Base-by-base conservation (phyloP, 305 asterid genomes). In the Fraxinus velutina region DNA sequence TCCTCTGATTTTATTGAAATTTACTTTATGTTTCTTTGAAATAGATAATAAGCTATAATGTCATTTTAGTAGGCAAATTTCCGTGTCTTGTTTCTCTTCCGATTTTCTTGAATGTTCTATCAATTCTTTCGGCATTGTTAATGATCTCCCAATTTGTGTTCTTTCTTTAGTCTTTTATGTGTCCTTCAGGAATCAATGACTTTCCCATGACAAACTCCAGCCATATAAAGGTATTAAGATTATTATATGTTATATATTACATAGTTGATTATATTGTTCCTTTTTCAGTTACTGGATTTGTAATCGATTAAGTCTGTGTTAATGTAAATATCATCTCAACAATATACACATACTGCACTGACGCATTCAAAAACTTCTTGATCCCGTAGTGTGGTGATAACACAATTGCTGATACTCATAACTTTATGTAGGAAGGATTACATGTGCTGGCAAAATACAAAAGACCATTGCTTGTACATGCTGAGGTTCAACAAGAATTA, bases 121-220 rank as follows among this genome's bases (percentile, higher is more conserved):
- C 27, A 34, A 60, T 39, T 52, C 5, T 62, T 33, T 24, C 15
- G 75, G 75, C 4, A 64, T 50, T 52, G 22, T 57, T 39, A 75
- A 32, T 39, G 27, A 77, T 81, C 78, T 85, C 52, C 78, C 73
- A 13, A 30, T 32, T 75, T 27, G 34, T 72, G 4, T 33, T 12
- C 78, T 75, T 81, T 77, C 12, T 81, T 88, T 82, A 96, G 99
- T 96, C 99, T 81, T 94, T 96, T 90, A 96, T 96, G 99, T 90
- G 95, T 80, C 98, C 97, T 64, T 96, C 99, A 0, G 99, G 99
- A 75, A 96, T 93, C 88, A 89, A 93, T 37, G 98, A 96, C 90
- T 96, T 96, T 77, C 99, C 98, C 55, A 94, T 96, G 99, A 94
- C 98, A 8, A 91, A 90, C 86, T 64, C 90, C 73, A 89, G 90